Conservation (phyloP, 495 filamentous ascomycete genomes). For the Lepraria neglecta region DNA sequence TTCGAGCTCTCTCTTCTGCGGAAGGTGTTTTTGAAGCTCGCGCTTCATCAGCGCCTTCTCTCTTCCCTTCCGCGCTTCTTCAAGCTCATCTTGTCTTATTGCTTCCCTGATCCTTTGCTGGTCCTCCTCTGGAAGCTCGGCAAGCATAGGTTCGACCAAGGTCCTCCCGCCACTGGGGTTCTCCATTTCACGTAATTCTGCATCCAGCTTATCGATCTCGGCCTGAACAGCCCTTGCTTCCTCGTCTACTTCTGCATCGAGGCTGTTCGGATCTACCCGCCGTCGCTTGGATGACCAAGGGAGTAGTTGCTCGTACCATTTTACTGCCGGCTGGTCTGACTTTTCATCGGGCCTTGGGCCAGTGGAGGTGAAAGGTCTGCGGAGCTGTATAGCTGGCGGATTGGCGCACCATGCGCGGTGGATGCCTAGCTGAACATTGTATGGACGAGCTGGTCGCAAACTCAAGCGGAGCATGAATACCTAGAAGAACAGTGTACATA, state of each 20-base stretch:
- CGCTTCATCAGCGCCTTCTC: constrained; percentile 12
- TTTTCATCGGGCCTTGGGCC: constrained; percentile 9
- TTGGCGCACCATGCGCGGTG: background rate
- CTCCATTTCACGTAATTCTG: constrained; percentile 47
- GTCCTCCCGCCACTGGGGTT: constrained; percentile 28
- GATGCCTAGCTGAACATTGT: constrained; percentile 1
- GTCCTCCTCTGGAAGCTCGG: constrained; percentile 43
- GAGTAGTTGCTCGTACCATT: constrained; percentile 29
- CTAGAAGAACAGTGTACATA: background rate
- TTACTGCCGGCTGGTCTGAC: constrained; percentile 19
- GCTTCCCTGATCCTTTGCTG: constrained; percentile 30
- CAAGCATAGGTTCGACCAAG: constrained; percentile 30
- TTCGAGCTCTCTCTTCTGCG: constrained; percentile 22
- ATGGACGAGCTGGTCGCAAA: constrained; percentile 16
- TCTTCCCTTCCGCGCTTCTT: constrained; percentile 21
- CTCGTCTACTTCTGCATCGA: constrained; percentile 48
- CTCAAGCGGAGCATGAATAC: constrained; percentile 20
- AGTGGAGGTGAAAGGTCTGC: constrained; percentile 18
- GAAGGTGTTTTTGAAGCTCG: constrained; percentile 30
- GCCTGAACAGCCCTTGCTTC: constrained; percentile 42
- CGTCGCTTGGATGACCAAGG: constrained; percentile 29
- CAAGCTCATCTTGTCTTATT: constrained; percentile 19
- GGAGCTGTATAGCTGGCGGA: background rate
- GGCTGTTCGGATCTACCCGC: constrained; percentile 46
- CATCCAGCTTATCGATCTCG: constrained; percentile 46